Conservation (phyloP, 106 monocot species). For the Allium sativum region DNA sequence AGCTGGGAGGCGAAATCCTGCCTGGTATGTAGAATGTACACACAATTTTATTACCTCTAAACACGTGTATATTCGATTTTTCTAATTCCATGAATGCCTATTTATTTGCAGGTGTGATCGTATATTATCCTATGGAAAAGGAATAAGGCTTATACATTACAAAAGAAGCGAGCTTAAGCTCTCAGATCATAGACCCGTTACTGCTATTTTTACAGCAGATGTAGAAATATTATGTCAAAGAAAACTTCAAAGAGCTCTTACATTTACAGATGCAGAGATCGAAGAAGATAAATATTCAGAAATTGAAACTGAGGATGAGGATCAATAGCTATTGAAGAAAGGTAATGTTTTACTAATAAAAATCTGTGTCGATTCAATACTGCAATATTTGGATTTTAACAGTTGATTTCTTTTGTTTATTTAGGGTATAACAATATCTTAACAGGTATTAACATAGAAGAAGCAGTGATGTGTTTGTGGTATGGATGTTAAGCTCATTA, state of each 20-base stretch:
- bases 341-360: no score
- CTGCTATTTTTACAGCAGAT: conserved; percentile 37
- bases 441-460: no score
- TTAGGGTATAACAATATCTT: neutral
- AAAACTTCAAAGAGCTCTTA: conserved; percentile 60
- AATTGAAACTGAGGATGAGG: conserved; percentile 11
- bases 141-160: conserved; percentile 36
- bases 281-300: conserved; percentile 25
- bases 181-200: conserved; percentile 65
- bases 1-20: conserved; percentile 38
- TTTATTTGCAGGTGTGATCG: conserved; percentile 51
- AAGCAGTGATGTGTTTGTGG: no score
- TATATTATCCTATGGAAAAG: conserved; percentile 56
- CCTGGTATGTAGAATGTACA: conserved; percentile 24
- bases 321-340: no score
- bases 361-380: no score
- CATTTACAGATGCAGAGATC: conserved; percentile 53
- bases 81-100: neutral
- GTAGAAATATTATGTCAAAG: conserved; percentile 56
- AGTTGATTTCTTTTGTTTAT: neutral
- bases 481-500: no score
- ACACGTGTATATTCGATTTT: no score
- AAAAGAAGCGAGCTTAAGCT: conserved; percentile 39
- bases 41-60: neutral
- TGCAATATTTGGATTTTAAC: neutral